Evolutionary conservation across 225 moss, liverwort and hornwort species (phyloP).

Genomic region (Marchantia paleacea): DNA sequence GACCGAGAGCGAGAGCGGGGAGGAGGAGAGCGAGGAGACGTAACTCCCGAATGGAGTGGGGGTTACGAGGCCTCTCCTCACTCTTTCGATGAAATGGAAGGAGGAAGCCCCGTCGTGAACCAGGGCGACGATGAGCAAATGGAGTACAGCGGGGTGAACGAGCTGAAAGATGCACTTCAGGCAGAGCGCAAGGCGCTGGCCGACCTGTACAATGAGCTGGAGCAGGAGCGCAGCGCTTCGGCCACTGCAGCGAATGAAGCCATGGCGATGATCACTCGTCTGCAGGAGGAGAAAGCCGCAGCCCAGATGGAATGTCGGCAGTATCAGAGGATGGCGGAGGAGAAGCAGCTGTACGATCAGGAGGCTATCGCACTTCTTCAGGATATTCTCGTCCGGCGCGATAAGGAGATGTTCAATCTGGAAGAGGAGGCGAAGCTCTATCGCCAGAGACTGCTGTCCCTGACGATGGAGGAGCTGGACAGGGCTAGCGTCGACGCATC

Average conservation of each 20-base stretch:
- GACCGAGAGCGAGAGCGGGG: constrained; percentile 12
- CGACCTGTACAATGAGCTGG: constrained; percentile 60
- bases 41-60: constrained; percentile 28
- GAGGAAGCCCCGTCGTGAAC: neutral
- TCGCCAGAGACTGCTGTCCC: constrained; percentile 24
- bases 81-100: constrained; percentile 21
- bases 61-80: constrained; percentile 8
- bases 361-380: constrained; percentile 56
- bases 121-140: constrained; percentile 6
- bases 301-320: constrained; percentile 78
- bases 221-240: constrained; percentile 75
- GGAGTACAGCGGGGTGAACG: constrained; percentile 20
- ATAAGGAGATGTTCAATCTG: constrained; percentile 41
- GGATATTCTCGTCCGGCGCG: constrained; percentile 50
- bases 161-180: constrained; percentile 43
- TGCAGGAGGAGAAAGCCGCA: constrained; percentile 82
- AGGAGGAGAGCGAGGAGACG: constrained; percentile 5
- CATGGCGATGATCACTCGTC: constrained; percentile 83
- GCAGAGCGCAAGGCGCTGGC: constrained; percentile 52
- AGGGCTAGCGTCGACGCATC: neutral
- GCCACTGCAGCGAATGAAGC: constrained; percentile 75
- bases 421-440: constrained; percentile 40
- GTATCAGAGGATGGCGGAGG: constrained; percentile 73
- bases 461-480: constrained; percentile 20
- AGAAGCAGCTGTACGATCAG: constrained; percentile 67